A percentile compares a stretch with the other conserved stretches of the same genome.
These are phyloP conservation scores for Rhizoclosmatium hyalinum DNA, from an alignment of 371 early-diverging fungal genomes.

Conservation along the genomic window DNA sequence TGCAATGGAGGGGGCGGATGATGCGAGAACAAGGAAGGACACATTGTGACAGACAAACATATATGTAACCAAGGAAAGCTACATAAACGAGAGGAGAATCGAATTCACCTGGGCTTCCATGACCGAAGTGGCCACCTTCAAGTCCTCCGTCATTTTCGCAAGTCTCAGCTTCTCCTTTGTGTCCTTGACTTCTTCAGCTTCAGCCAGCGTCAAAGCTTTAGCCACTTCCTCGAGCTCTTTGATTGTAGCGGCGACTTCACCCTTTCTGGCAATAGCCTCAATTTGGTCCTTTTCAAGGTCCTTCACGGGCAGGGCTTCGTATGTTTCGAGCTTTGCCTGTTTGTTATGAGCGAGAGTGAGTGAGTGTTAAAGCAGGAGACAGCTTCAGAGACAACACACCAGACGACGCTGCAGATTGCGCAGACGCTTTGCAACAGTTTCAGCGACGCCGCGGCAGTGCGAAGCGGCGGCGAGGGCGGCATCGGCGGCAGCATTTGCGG, in stretches of 20 bases:
- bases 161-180: neutral
- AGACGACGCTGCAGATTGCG: constrained; percentile 36
- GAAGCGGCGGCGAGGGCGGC: neutral
- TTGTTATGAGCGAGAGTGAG: neutral
- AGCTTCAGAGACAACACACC: constrained; percentile 22
- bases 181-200: constrained; percentile 37
- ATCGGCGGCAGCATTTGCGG: neutral
- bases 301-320: constrained; percentile 32
- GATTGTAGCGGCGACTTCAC: constrained; percentile 34
- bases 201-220: constrained; percentile 29
- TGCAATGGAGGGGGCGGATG: too few species aligned
- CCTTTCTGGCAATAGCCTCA: constrained; percentile 37
- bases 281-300: constrained; percentile 43
- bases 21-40: too few species aligned
- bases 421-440: constrained; percentile 36
- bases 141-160: constrained; percentile 14
- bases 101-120: constrained; percentile 7
- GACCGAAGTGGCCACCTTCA: constrained; percentile 33
- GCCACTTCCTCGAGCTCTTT: constrained; percentile 45
- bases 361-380: neutral
- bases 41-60: neutral
- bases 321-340: constrained; percentile 42
- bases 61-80: neutral
- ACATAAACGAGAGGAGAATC: neutral
- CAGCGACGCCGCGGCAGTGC: neutral